Percentiles rank a stretch among this genome's conserved stretches.
phyloP scores from a whole-genome alignment of 2,329 filamentous ascomycete species.

The Stachybotrys elegans region DNA sequence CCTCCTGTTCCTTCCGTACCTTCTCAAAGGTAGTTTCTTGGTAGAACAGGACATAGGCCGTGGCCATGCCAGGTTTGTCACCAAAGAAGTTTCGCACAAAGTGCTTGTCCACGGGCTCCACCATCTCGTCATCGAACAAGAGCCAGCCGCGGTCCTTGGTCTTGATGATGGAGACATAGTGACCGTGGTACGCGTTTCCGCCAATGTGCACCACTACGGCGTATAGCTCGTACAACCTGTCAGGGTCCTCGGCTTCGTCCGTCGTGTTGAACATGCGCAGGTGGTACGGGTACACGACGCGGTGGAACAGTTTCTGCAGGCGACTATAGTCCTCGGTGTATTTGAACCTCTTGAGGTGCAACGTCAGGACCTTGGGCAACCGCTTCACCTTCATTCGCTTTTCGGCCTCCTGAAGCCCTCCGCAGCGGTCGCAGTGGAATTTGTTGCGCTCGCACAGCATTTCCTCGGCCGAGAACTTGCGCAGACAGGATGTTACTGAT shows the following conservation, averaged over 20 bases:
- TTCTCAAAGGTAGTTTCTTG: slow-evolving; percentile 77
- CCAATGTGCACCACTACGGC: slow-evolving; percentile 97
- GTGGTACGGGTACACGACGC: slow-evolving; percentile 95
- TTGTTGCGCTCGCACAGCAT: slow-evolving; percentile 99
- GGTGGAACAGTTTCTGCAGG: slow-evolving; percentile 92
- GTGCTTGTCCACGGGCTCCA: slow-evolving; percentile 93
- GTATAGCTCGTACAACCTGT: slow-evolving; percentile 92
- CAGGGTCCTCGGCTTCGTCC: slow-evolving; percentile 88
- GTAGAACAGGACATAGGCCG: slow-evolving; percentile 96
- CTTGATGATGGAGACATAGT: slow-evolving; percentile 97
- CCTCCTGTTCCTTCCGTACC: slow-evolving; percentile 73
- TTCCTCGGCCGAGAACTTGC: slow-evolving; percentile 96
- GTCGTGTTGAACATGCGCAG: slow-evolving; percentile 96
- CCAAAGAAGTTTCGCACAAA: slow-evolving; percentile 98
- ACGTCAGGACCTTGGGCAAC: slow-evolving; percentile 80
- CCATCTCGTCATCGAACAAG: slow-evolving; percentile 96
- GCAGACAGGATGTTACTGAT: slow-evolving; percentile 89
- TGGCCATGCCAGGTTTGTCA: slow-evolving; percentile 83
- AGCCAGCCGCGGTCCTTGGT: slow-evolving; percentile 94
- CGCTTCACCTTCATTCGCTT: slow-evolving; percentile 99
- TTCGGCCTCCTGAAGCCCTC: slow-evolving; percentile 93
- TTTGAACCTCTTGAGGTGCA: slow-evolving; percentile 96
- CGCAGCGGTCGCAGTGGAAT: slow-evolving; percentile 97
- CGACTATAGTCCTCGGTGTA: slow-evolving; percentile 94
- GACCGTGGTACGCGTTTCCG: slow-evolving; percentile 92